These are phyloP conservation scores for Mucor velutinosus DNA, from an alignment of 371 early-diverging fungal genomes.

Conservation along the genomic window DNA sequence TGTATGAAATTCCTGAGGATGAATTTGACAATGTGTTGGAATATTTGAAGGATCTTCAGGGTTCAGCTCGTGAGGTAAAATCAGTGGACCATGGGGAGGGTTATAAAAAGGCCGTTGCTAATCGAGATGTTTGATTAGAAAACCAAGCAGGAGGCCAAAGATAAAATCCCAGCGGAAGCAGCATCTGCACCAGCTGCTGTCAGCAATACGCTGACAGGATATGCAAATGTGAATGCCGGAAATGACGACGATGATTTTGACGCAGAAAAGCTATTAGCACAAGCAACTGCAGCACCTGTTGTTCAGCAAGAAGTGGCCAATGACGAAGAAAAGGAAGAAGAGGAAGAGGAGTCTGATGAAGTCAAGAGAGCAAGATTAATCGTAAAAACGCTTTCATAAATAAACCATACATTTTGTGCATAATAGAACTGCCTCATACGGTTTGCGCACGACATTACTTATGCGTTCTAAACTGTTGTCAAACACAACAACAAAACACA, in stretches of 20 bases:
- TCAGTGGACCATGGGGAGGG: background rate
- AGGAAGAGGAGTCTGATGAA: slow-evolving; percentile 17
- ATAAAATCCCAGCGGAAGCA: slow-evolving; percentile 15
- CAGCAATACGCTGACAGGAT: slow-evolving; percentile 27
- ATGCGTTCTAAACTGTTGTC: background rate
- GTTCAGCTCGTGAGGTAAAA: slow-evolving; percentile 34
- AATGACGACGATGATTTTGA: slow-evolving; percentile 45
- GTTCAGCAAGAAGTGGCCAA: background rate
- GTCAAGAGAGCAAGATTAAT: slow-evolving; percentile 36
- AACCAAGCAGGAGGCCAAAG: slow-evolving; percentile 36
- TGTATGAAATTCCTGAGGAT: slow-evolving; percentile 43
- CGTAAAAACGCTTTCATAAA: slow-evolving; percentile 19
- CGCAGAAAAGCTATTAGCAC: slow-evolving; percentile 46
- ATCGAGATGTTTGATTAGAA: slow-evolving; percentile 9
- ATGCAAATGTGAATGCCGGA: slow-evolving; percentile 11
- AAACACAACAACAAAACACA: background rate
- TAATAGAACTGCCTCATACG: background rate
- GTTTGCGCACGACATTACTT: background rate
- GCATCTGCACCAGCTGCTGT: background rate
- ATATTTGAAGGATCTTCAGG: slow-evolving; percentile 33
- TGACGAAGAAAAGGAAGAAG: slow-evolving; percentile 11
- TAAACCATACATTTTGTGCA: slow-evolving; percentile 2
- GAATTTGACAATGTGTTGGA: slow-evolving; percentile 26
- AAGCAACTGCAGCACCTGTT: slow-evolving; percentile 12
- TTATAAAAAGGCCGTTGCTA: background rate